phyloP scores from a whole-genome alignment of 1,284 basidiomycete genomes.

The Schizopora paradoxa region DNA sequence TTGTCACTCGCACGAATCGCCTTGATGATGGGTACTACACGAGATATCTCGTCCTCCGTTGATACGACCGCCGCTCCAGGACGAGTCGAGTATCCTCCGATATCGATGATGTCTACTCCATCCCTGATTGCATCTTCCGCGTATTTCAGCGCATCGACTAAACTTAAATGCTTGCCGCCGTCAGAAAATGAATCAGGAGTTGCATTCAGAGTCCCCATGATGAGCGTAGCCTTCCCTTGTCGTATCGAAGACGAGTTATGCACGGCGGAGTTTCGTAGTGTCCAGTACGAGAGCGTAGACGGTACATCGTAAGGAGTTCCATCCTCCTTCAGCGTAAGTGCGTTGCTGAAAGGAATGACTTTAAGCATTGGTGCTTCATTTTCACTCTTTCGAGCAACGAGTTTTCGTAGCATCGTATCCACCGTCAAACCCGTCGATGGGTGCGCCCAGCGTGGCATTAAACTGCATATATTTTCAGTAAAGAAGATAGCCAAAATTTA shows the following conservation, averaged over 20 bases:
- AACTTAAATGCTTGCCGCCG: conserved; percentile 56
- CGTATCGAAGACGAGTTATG: conserved; percentile 15
- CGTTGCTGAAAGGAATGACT: conserved; percentile 62
- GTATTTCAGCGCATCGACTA: conserved; percentile 48
- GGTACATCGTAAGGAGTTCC: conserved; percentile 30
- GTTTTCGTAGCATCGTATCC: conserved; percentile 37
- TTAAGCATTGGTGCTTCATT: conserved; percentile 49
- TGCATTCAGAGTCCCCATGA: conserved; percentile 94
- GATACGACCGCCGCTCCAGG: conserved; percentile 71
- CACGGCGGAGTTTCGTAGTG: conserved; percentile 33
- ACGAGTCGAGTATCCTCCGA: conserved; percentile 92
- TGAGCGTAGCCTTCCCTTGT: conserved; percentile 43
- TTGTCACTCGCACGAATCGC: conserved; percentile 32
- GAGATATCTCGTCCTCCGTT: conserved; percentile 65
- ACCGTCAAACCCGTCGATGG: conserved; percentile 50
- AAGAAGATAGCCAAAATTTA: background rate
- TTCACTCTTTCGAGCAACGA: conserved; percentile 28
- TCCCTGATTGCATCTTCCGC: conserved; percentile 38
- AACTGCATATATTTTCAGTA: conserved; percentile 37
- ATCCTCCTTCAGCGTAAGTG: conserved; percentile 19
- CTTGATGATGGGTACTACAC: conserved; percentile 71
- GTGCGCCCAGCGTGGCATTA: conserved; percentile 66
- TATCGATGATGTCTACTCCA: conserved; percentile 80
- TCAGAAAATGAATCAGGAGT: conserved; percentile 99
- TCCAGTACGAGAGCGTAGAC: conserved; percentile 50